phyloP scores from a whole-genome alignment of 768 basidiomycete genomes.

The Suillus luteus region DNA sequence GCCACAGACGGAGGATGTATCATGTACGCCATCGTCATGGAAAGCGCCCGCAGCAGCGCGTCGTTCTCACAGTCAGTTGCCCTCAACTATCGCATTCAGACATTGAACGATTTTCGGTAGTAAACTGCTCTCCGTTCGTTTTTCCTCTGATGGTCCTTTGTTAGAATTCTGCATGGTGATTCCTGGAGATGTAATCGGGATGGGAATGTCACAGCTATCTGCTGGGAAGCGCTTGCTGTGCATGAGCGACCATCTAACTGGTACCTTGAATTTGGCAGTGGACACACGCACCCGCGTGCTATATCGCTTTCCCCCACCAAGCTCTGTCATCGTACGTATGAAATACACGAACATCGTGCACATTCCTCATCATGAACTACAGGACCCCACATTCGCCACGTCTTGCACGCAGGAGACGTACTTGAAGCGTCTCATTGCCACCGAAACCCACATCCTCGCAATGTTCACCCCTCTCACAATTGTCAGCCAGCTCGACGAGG shows the following conservation, averaged over 20 bases:
- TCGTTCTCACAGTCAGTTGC: conserved; percentile 1
- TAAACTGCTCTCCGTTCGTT: neutral
- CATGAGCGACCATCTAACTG: conserved; percentile 9
- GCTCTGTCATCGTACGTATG: neutral
- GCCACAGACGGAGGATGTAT: neutral
- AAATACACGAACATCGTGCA: no score
- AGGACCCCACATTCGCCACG: neutral
- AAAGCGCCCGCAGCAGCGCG: neutral
- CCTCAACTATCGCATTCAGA: neutral
- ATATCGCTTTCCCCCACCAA: neutral
- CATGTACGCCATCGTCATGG: conserved; percentile 2
- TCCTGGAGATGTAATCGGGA: neutral
- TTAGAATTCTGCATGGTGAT: conserved; percentile 4
- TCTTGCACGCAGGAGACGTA: neutral
- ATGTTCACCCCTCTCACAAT: conserved; percentile 7
- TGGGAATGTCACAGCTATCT: conserved; percentile 8
- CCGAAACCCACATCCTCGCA: conserved; percentile 6
- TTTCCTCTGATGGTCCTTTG: neutral
- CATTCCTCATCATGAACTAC: neutral
- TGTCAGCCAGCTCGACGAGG: neutral
- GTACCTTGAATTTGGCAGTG: conserved; percentile 4
- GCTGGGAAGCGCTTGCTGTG: neutral
- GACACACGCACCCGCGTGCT: neutral
- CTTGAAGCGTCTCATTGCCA: conserved; percentile 9
- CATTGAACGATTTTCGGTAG: neutral